Evolutionary conservation across 2,329 filamentous ascomycete genomes (phyloP).

Genomic region (Paraconiothyrium sp.): DNA sequence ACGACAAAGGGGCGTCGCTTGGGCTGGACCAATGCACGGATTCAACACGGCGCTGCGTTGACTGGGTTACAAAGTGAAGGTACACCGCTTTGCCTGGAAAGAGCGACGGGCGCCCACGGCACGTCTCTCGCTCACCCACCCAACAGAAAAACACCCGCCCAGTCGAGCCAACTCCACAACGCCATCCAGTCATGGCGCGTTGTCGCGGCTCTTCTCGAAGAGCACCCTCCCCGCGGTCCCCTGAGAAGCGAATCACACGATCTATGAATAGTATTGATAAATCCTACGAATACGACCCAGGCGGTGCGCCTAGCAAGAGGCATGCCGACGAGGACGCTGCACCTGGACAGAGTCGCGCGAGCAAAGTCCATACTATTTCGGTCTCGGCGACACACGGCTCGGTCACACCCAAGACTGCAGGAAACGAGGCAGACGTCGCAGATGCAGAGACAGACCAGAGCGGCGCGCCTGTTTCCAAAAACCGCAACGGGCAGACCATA

Average conservation of each 20-base stretch:
- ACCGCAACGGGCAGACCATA: neutral
- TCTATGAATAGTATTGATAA: neutral
- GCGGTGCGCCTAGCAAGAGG: neutral
- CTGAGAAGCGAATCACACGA: no score
- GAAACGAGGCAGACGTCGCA: neutral
- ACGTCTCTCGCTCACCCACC: neutral
- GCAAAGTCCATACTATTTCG: neutral
- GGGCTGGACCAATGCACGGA: neutral
- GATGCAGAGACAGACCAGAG: neutral
- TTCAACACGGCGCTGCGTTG: neutral
- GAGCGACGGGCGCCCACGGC: neutral
- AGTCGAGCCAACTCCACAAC: neutral
- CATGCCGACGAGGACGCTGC: neutral
- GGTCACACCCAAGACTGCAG: neutral
- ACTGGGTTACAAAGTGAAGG: neutral
- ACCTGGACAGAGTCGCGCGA: neutral
- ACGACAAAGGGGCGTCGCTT: neutral
- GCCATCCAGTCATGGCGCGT: constrained; percentile 3
- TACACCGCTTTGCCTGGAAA: neutral
- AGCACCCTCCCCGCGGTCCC: neutral
- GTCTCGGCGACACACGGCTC: neutral
- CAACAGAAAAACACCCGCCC: neutral
- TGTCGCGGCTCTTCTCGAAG: constrained; percentile 8
- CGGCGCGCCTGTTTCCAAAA: neutral
- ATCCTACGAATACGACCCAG: neutral